These are phyloP conservation scores for Aspergillus ustus DNA, from an alignment of 2,329 filamentous ascomycete species.

Conservation along the genomic window DNA sequence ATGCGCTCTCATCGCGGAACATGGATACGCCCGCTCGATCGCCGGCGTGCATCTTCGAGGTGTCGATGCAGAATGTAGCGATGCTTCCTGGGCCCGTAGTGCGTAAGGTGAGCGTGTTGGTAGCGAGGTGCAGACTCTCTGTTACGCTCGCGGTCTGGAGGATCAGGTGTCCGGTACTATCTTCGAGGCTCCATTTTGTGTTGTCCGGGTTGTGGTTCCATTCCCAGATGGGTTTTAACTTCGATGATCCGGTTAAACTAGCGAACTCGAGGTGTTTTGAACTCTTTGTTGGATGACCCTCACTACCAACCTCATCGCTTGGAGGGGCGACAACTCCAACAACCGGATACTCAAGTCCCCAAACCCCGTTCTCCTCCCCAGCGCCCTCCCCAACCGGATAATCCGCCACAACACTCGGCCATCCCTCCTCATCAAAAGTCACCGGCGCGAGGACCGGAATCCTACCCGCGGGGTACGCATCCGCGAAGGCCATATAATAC, in stretches of 20 bases:
- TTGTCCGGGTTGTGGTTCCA: slow-evolving; percentile 29
- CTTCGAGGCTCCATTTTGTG: neutral
- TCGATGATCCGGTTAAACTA: no score
- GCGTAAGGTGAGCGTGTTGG: neutral
- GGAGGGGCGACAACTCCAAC: slow-evolving; percentile 40
- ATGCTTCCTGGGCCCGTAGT: neutral
- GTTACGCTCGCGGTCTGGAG: neutral
- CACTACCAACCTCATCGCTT: no score
- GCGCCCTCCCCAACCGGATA: neutral
- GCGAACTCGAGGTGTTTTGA: neutral
- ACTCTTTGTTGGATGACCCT: slow-evolving; percentile 6
- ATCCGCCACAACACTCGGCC: neutral
- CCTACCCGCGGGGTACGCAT: neutral
- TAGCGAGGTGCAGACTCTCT: neutral
- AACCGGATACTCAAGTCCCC: neutral
- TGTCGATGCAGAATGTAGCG: neutral
- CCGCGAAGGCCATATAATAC: neutral
- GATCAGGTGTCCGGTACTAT: neutral
- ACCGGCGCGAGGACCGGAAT: neutral
- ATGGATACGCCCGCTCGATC: neutral
- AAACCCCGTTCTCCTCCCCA: neutral
- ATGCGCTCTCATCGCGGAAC: neutral
- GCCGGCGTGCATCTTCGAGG: neutral
- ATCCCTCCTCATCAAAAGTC: neutral
- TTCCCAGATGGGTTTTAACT: neutral